Evolutionary conservation across 495 filamentous ascomycete genomes (phyloP), one percentile per base, ranked within the genome.

Genomic region (Annulohypoxylon bovei): DNA sequence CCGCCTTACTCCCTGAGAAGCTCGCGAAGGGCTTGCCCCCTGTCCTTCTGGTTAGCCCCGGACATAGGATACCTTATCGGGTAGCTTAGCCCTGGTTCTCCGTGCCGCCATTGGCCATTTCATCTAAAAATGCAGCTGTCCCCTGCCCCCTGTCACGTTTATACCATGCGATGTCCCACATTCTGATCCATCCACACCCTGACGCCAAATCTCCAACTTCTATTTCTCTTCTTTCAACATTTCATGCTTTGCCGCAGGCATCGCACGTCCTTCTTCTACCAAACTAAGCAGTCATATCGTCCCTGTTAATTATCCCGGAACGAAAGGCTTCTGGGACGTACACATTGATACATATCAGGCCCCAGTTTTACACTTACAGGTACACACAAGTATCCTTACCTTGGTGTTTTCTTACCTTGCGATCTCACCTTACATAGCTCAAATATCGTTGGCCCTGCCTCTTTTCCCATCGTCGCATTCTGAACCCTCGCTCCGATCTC

Each of bases 91-190:
- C 70, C 65, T 74, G 53, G 68, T 55, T 67, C 74, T 73, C 76
- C 52, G 55, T 23, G 64, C 73, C 67, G 70, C 74, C 74, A 84
- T 84, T 85, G 83, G 83, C 66, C 78, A 78, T 59, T 80, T 82
- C 80, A 82, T 83, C 75, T 82, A 81, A 78, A 67, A 73, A 72
- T 76, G 72, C 75, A 76, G 69, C 75, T 70, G 68, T 71, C 80
- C 78, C 78, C 75, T 71, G 52, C 61, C 68, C 75, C 67, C 67
- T 65, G 75, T 73, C 81, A 77, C 76, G 77, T 79, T 81, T 80
- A 75, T 79, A 70, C 76, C 76, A 80, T 80, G 79, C 79, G 74
- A 71, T 77, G 80, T 81, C 74, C 76, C 77, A 79, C 79, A 79
- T 75, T 73, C 75, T 80, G 79, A 77, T 81, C 76, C 75, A 77